Evolutionary conservation across 2,329 filamentous ascomycete genomes (phyloP).

Genomic region (Didymellaceae sp.): DNA sequence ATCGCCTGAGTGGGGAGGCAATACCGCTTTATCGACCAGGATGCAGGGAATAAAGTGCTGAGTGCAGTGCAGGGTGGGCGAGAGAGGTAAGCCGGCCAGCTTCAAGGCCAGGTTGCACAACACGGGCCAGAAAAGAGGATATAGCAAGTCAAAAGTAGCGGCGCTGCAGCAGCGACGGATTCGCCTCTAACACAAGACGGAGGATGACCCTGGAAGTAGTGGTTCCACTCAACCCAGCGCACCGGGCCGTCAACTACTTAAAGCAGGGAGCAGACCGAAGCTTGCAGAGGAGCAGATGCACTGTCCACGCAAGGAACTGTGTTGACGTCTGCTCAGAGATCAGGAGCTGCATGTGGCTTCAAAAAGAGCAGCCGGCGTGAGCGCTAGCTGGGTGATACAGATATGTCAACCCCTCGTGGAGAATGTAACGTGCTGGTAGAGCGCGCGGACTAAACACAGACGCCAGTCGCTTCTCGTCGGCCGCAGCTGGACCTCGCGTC

Average conservation of each 20-base stretch:
- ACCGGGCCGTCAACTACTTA: slow-evolving; percentile 41
- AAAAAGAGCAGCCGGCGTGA: slow-evolving; percentile 38
- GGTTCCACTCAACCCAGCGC: slow-evolving; percentile 34
- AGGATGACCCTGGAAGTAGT: slow-evolving; percentile 39
- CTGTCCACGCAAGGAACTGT: slow-evolving; percentile 37
- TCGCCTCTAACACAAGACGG: slow-evolving; percentile 37
- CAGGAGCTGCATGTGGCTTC: slow-evolving; percentile 38
- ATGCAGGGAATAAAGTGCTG: slow-evolving; percentile 40
- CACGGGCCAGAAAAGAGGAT: slow-evolving; percentile 41
- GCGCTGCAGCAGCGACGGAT: slow-evolving; percentile 37
- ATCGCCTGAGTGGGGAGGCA: slow-evolving; percentile 45
- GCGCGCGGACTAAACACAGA: slow-evolving; percentile 13
- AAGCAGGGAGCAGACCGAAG: slow-evolving; percentile 40
- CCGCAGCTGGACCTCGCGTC: slow-evolving; percentile 25
- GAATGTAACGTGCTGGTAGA: slow-evolving; percentile 33
- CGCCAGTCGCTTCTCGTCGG: slow-evolving; percentile 35
- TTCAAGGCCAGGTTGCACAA: slow-evolving; percentile 36
- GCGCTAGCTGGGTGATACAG: slow-evolving; percentile 36
- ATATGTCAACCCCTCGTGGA: slow-evolving; percentile 38
- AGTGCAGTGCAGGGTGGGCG: slow-evolving; percentile 31
- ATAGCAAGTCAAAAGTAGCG: slow-evolving; percentile 43
- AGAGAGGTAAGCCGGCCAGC: slow-evolving; percentile 25
- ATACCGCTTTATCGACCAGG: slow-evolving; percentile 45
- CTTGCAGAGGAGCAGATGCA: slow-evolving; percentile 35
- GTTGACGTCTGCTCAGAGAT: slow-evolving; percentile 35